Evolutionary conservation across 257 asterid species (phyloP).

Genomic region (Avicennia marina): DNA sequence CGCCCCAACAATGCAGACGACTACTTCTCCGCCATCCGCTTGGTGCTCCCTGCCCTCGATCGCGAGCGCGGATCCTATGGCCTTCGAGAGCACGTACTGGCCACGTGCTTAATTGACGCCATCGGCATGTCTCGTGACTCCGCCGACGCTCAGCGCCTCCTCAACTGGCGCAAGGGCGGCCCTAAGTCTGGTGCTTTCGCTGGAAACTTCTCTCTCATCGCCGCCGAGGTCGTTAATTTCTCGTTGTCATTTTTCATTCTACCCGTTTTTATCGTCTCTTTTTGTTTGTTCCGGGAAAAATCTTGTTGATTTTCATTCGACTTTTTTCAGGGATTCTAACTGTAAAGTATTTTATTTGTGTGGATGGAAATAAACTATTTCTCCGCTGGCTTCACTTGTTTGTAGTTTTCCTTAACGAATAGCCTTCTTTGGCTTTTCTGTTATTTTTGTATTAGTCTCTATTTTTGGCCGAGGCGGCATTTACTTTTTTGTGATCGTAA

Average conservation of each 20-base stretch:
- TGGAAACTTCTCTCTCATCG: conserved; percentile 76
- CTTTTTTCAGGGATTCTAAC: too few relatives aligned
- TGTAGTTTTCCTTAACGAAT: too few relatives aligned
- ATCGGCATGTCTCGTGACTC: conserved; percentile 91
- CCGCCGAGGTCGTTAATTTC: conserved; percentile 48
- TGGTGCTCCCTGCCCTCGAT: conserved; percentile 77
- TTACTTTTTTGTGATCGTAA: too few relatives aligned
- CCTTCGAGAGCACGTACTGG: conserved; percentile 84
- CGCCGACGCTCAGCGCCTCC: conserved; percentile 71
- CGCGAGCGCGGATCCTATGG: conserved; percentile 96
- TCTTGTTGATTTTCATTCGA: background rate
- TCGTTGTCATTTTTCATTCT: background rate
- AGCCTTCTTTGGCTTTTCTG: too few relatives aligned
- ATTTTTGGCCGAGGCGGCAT: too few relatives aligned
- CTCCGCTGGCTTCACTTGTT: too few relatives aligned
- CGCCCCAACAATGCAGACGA: conserved; percentile 57
- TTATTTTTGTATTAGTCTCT: too few relatives aligned
- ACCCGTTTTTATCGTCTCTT: background rate
- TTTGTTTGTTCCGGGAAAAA: too few relatives aligned
- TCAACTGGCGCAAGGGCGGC: conserved; percentile 96
- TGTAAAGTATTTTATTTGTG: too few relatives aligned
- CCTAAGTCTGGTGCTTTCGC: conserved; percentile 70
- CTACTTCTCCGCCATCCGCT: conserved; percentile 76
- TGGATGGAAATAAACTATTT: too few relatives aligned
- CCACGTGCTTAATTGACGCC: conserved; percentile 88